A percentile compares a stretch with the other conserved stretches of the same genome.
phyloP scores from a whole-genome alignment of 352 stramenopile species.

The Phytopythium litorale region DNA sequence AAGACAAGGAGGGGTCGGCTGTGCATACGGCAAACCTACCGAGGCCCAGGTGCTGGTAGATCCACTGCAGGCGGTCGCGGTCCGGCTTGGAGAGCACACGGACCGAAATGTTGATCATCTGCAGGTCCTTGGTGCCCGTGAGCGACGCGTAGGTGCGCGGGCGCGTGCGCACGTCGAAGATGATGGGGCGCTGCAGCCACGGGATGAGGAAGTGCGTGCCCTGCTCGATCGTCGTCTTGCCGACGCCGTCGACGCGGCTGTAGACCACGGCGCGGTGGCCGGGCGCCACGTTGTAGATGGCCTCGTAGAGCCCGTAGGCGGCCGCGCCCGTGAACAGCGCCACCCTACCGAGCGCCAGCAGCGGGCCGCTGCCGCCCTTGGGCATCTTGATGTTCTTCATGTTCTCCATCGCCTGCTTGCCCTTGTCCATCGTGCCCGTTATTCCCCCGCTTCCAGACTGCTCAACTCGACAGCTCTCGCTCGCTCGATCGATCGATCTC shows the following conservation, averaged over 20 bases:
- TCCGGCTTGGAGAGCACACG: conserved; percentile 98
- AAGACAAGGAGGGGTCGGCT: too few relatives aligned
- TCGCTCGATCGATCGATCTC: background rate
- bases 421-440: conserved; percentile 66
- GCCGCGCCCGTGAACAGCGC: conserved; percentile 54
- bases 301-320: conserved; percentile 77
- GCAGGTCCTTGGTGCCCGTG: conserved; percentile 95
- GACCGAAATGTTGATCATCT: conserved; percentile 99
- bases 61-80: conserved; percentile 91
- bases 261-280: conserved; percentile 90
- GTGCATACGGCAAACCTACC: conserved; percentile 32
- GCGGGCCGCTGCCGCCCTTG: conserved; percentile 52
- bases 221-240: conserved; percentile 82
- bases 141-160: conserved; percentile 92
- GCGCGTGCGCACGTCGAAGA: conserved; percentile 93
- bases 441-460: conserved; percentile 18
- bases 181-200: conserved; percentile 96
- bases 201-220: conserved; percentile 97
- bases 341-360: conserved; percentile 57
- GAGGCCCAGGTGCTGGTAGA: conserved; percentile 94
- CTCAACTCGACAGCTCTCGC: background rate
- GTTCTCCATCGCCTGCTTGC: conserved; percentile 84
- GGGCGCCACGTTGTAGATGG: conserved; percentile 86
- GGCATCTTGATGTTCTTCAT: conserved; percentile 90
- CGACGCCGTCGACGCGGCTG: conserved; percentile 85